Evolutionary conservation across 768 basidiomycete species (phyloP).

Genomic region (Kwoniella sp.): DNA sequence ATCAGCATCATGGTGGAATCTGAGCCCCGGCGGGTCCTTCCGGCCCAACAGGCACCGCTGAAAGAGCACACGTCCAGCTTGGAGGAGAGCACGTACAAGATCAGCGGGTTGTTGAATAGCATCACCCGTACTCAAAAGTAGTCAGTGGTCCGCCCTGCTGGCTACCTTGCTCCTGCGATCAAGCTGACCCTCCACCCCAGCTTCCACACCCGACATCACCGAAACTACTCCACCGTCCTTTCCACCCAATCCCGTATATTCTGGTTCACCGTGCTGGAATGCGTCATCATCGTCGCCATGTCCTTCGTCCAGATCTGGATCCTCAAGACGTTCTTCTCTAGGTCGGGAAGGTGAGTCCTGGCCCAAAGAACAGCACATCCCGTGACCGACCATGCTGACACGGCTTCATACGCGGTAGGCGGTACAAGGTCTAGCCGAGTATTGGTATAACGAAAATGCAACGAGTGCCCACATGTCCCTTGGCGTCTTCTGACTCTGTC

Average conservation of each 20-base stretch:
- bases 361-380: neutral
- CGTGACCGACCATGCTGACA: neutral
- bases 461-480: neutral
- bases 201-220: constrained; percentile 88
- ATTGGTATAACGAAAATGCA: neutral
- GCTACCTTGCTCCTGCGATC: neutral
- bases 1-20: constrained; percentile 93
- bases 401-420: constrained; percentile 3
- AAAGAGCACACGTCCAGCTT: constrained; percentile 86
- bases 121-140: constrained; percentile 92
- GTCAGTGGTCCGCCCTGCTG: constrained; percentile 57
- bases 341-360: constrained; percentile 65
- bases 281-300: constrained; percentile 58
- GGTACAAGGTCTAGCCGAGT: constrained; percentile 27
- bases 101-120: constrained; percentile 78
- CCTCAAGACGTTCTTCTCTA: constrained; percentile 94
- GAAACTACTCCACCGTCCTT: constrained; percentile 87
- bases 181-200: constrained; percentile 52
- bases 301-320: constrained; percentile 80
- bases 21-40: constrained; percentile 83
- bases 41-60: constrained; percentile 73
- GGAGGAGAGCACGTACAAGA: constrained; percentile 90
- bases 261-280: constrained; percentile 87
- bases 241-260: constrained; percentile 87
- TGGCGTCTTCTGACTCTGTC: neutral